A percentile compares a stretch with the other conserved stretches of the same genome.
phyloP scores from a whole-genome alignment of 768 basidiomycete genomes.

The Sistotremastrum niveocremeum region DNA sequence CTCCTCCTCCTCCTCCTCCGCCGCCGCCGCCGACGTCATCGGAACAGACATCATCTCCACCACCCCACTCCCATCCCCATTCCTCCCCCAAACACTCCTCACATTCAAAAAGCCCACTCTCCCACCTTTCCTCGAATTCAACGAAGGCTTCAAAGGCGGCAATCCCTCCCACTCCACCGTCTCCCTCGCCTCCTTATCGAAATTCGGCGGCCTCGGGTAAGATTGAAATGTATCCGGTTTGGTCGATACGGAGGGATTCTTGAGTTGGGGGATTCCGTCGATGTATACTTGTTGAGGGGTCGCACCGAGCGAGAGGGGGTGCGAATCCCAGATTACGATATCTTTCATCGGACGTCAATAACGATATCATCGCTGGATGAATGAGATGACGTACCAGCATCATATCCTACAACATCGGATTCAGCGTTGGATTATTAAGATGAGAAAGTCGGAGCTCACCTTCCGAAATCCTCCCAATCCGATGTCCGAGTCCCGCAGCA shows the following conservation, averaged over 20 bases:
- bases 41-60: constrained; percentile 16
- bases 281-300: constrained; percentile 31
- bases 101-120: constrained; percentile 58
- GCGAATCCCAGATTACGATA: constrained; percentile 20
- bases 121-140: constrained; percentile 28
- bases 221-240: constrained; percentile 22
- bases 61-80: constrained; percentile 13
- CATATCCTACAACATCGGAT: constrained; percentile 12
- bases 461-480: constrained; percentile 22
- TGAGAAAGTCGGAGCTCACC: neutral
- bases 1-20: neutral
- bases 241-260: constrained; percentile 5
- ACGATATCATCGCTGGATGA: neutral
- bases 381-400: constrained; percentile 18
- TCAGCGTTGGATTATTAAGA: neutral
- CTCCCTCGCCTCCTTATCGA: constrained; percentile 49
- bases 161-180: constrained; percentile 59
- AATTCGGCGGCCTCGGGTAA: constrained; percentile 51
- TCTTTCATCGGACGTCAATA: constrained; percentile 6
- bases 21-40: constrained; percentile 4
- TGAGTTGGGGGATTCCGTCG: constrained; percentile 28
- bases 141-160: constrained; percentile 56
- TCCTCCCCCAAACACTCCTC: constrained; percentile 27
- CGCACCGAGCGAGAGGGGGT: constrained; percentile 28
- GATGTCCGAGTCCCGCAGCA: constrained; percentile 25